Base-by-base conservation (phyloP, 1,284 basidiomycete species). In the Meripilus lineatus region DNA sequence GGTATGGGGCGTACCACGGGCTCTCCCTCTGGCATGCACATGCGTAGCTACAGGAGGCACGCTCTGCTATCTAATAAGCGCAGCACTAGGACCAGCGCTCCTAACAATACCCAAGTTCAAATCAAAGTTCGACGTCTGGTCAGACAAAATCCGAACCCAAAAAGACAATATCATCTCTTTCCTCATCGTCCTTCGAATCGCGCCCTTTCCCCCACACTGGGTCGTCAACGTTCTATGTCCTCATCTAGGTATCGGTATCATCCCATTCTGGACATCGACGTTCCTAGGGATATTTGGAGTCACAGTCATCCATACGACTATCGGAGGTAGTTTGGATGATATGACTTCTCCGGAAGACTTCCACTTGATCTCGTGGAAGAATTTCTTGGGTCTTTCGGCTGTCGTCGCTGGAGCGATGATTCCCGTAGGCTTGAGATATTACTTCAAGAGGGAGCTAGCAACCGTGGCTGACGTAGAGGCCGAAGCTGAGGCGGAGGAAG, bases 171-270 rank as follows among this genome's bases (percentile, higher is more conserved):
- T 93, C 60, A 71, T 94, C 18, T 84, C 87, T 18, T 96, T 95
- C 65, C 79, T 98, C 51, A 89, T 98, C 62, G 82, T 98, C 17
- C 72, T 96, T 25, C 84, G 91, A 45, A 97, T 99, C 57, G 89
- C 93, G 11, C 95, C 95, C 0, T 75, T 98, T 14, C 95, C 95
- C 3, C 95, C 95, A 3, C 95, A 99, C 61, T 96, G 93, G 93
- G 83, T 95, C 41, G 84, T 97, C 55, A 98, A 98, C 65, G 77
- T 97, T 44, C 71, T 97, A 13, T 87, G 91, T 42, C 95, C 95
- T 0, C 95, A 99, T 59, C 78, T 99, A 13, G 92, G 93, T 17
- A 95, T 99, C 52, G 75, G 79, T 3, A 65, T 94, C 40, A 63
- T 83, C 15, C 77, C 87, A 0, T 99, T 99, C 65, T 99, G 93